Evolutionary conservation across 2,329 filamentous ascomycete genomes (phyloP), one percentile per base, ranked within the genome.

Genomic region (Colletotrichum orchidophilum): DNA sequence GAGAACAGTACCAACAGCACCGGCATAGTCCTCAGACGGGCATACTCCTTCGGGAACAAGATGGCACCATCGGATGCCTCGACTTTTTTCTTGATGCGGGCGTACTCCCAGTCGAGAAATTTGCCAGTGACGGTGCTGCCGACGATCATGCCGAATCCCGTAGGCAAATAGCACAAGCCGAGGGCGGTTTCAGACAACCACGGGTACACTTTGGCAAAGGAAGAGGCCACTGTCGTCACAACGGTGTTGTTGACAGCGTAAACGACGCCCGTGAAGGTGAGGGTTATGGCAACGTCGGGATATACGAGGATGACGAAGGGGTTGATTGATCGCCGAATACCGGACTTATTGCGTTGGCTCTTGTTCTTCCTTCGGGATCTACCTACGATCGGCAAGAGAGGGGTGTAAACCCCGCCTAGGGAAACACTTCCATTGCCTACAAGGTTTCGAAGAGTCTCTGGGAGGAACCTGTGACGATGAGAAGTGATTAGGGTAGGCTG

Each of bases 161-260:
- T 79, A 3, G 77, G 73, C 5, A 80, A 71, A 49, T 79, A 80
- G 50, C 78, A 80, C 2, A 81, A 35, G 1, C 80, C 80, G 3
- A 81, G 75, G 1, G 76, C 70, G 2, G 79, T 78, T 66, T 80
- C 77, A 1, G 78, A 77, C 1, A 80, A 72, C 53, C 68, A 77
- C 0, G 69, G 69, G n/a, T 77, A 70, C 5, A 72, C 66, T 18
- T 29, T 21, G 5, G 70, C 73, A 60, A 81, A 79, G 0, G 80
- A 76, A 1, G 78, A 80, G 0, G 80, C 79, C 35, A 80, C 78
- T 11, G 80, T 81, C 1, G 79, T 77, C 2, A 77, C 79, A n/a
- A 81, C 75, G 4, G 78, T 81, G 64, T 80, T 80, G 71, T 79
- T 80, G 24, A 81, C 75, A 9, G 78, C 77, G 67, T 81, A 81